Percentiles rank a stretch among this genome's conserved stretches.
Evolutionary conservation across 371 early-diverging fungal species (phyloP).

Genomic region (Mortierella sp.): DNA sequence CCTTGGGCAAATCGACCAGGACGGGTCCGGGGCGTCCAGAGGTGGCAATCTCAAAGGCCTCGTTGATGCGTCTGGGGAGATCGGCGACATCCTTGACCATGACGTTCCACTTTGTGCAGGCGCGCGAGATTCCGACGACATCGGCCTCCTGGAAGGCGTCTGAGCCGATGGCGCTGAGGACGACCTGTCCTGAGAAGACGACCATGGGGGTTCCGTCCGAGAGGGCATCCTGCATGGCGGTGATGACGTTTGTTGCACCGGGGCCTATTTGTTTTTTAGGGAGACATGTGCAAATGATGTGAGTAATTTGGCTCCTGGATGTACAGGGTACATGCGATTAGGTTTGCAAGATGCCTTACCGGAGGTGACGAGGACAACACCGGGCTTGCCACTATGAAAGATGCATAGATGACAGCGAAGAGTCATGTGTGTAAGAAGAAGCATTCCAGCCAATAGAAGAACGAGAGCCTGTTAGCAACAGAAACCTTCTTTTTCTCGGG

Average conservation of each 20-base stretch:
- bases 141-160: constrained; percentile 99
- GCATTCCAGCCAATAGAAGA: constrained; percentile 17
- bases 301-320: neutral
- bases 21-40: constrained; percentile 98
- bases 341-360: constrained; percentile 22
- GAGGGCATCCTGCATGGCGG: constrained; percentile 97
- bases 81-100: constrained; percentile 97
- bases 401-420: neutral
- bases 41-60: constrained; percentile 96
- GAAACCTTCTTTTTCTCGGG: constrained; percentile 14
- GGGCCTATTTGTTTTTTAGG: constrained; percentile 78
- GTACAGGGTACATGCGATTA: neutral
- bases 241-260: constrained; percentile 98
- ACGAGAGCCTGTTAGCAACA: constrained; percentile 3
- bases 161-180: constrained; percentile 92
- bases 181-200: constrained; percentile 96
- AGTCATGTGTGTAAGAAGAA: constrained; percentile 17
- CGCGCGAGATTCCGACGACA: constrained; percentile 93
- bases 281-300: neutral
- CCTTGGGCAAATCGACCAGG: constrained; percentile 97
- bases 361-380: constrained; percentile 93
- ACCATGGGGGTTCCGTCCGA: constrained; percentile 96
- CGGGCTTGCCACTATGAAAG: constrained; percentile 85
- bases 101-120: constrained; percentile 99
- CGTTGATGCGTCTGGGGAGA: constrained; percentile 96